Conservation (phyloP, 768 basidiomycete species). For the Pseudohyphozyma bogoriensis region DNA sequence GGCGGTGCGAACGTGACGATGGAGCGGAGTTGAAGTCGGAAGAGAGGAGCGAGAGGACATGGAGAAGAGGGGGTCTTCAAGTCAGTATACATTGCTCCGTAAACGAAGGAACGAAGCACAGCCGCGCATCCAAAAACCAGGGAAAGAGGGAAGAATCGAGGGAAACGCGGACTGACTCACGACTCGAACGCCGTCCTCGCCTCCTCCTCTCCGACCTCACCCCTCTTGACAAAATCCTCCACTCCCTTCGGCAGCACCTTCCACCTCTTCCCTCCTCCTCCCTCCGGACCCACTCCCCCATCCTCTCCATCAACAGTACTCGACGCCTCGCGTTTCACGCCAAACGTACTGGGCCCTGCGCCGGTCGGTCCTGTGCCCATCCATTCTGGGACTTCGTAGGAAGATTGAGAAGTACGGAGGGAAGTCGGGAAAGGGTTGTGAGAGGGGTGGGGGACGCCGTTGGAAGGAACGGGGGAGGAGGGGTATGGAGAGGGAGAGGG, state of each 20-base stretch:
- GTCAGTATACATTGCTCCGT: not conserved
- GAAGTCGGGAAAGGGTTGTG: not conserved
- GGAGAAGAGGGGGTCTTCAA: not conserved
- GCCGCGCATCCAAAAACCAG: too few species aligned
- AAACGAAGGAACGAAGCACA: not conserved
- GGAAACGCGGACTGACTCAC: slow-evolving; percentile 1
- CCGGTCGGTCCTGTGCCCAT: not conserved
- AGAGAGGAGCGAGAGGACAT: not conserved
- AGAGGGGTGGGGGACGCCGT: not conserved
- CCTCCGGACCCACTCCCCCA: too few species aligned
- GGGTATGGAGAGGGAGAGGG: not conserved
- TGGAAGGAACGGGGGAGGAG: not conserved
- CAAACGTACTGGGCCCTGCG: too few species aligned
- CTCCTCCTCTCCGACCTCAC: slow-evolving; percentile 21
- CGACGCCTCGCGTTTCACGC: too few species aligned
- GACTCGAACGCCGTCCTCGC: slow-evolving; percentile 20
- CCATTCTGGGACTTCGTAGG: slow-evolving; percentile 3
- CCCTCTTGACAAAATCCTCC: slow-evolving; percentile 22
- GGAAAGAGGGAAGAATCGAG: too few species aligned
- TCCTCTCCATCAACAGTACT: too few species aligned
- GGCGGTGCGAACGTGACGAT: not conserved
- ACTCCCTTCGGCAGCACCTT: slow-evolving; percentile 13
- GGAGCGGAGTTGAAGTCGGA: not conserved
- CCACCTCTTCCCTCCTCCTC: slow-evolving; percentile 13
- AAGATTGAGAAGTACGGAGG: not conserved